Base-by-base conservation (phyloP, 83 land plant genomes). In the Picea abies region DNA sequence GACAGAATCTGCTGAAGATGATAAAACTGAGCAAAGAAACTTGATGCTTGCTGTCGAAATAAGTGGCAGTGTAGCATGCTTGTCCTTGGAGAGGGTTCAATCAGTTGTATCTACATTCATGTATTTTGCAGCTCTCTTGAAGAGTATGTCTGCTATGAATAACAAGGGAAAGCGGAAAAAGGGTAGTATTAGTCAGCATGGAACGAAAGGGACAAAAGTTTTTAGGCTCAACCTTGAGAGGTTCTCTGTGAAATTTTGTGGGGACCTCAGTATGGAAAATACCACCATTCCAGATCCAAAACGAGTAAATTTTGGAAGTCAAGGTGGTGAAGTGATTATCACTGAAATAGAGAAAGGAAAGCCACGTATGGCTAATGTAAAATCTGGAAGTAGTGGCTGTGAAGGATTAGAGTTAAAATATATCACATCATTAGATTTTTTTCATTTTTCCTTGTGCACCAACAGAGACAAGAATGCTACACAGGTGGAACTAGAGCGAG, bases 281-380 rank as follows among this genome's bases (percentile, higher is more conserved):
- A 82, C 88, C 35, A 81, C 65, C 39, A 88, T 98, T 83, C 82
- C 85, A 56, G 99, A 98, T 73, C 98, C 99, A 61, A 98, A 96
- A 78, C 90, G 93, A 63, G 97, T 98, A 23, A 96, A 96, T 86
- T 94, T 87, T 91, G 99, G 99, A 29, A 87, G 88, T 81, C 99
- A 96, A 78, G 98, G 97, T 81, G 99, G 99, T 80, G 84, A 85
- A 78, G 86, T 87, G 52, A 79, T 91, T 39, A 88, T 96, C n/a
- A 89, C 85, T 80, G 80, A 83, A 47, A 89, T 86, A 77, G 87
- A 92, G 62, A 98, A 96, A 84, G 99, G 98, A 17, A 89, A 88
- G 80, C 86, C 84, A 10, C 95, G 99, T 16, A 84, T 62, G 81
- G 99, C 99, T 76, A 58, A 79, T 41, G 82, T 98, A 62, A 80